A percentile compares a stretch with the other conserved stretches of the same genome.
phyloP scores from a whole-genome alignment of 148 eudicot genomes.

The Gaultheria prostrata region DNA sequence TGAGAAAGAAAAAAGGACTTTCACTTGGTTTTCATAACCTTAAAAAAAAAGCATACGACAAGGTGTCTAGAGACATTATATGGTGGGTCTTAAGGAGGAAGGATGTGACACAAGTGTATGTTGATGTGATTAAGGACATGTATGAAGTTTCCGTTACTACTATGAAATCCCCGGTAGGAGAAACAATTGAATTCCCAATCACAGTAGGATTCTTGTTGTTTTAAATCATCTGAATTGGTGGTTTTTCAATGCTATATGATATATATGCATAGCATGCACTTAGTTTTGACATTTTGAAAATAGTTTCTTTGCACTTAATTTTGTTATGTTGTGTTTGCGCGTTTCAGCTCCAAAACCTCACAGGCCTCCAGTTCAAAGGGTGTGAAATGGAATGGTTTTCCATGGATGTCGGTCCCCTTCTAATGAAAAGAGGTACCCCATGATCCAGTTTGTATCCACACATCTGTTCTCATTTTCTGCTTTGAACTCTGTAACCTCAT shows the following conservation, averaged over 20 bases:
- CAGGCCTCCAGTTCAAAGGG: slow-evolving; percentile 41
- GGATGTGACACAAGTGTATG: neutral
- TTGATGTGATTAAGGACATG: neutral
- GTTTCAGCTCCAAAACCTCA: slow-evolving; percentile 80
- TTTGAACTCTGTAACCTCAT: neutral
- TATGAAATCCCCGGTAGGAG: neutral
- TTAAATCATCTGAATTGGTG: neutral
- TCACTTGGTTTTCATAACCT: neutral
- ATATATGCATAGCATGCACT: neutral
- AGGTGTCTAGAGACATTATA: too few relatives aligned
- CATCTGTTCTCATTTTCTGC: neutral
- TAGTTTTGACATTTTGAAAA: neutral
- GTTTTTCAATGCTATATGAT: neutral
- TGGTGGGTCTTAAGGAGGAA: neutral
- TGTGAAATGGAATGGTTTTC: neutral
- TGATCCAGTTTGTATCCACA: neutral
- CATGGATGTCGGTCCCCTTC: neutral
- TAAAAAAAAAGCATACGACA: neutral
- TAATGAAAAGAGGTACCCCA: slow-evolving; percentile 6
- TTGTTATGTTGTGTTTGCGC: neutral
- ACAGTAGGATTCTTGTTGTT: neutral
- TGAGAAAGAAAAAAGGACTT: neutral
- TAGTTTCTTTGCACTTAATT: neutral
- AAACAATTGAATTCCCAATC: neutral
- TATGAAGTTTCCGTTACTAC: neutral